Evolutionary conservation across 129 eudicot genomes (phyloP), one percentile per base, ranked within the genome.

Genomic region (Helianthus tuberosus): DNA sequence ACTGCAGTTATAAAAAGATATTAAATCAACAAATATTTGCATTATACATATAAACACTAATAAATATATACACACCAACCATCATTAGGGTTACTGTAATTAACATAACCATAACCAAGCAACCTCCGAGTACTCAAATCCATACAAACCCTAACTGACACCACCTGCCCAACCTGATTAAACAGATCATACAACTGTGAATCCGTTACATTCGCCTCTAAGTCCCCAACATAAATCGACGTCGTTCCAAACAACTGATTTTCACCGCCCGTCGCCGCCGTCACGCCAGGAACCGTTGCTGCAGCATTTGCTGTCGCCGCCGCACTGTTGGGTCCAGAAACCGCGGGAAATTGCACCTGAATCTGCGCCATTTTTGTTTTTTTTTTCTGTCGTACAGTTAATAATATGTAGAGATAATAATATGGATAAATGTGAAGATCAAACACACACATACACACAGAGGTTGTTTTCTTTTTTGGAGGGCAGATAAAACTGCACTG

Each of bases 81-180:
- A 81, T 90, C 96, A 66, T 84, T 83, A 29, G 89, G 86, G 58
- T 78, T 87, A 69, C 86, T 83, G 66, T 77, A 90, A 77, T 90
- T 90, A 65, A 90, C 94, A 16, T 90, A 90, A 38, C 94, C 96
- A 84, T 90, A 90, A 35, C 97, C 97, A 11, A 91, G 91, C 38
- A 88, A 83, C 35, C 93, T 76, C 8, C 94, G 83, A 35, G 91
- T 79, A 72, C 81, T 75, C 53, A 80, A 53, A 77, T 90, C 96
- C 59, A 91, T 79, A 80, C 96, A 91, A 81, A 91, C 89, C 89
- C 97, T 84, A 59, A 91, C 97, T 0, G 94, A 91, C 43, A 90
- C 97, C 38, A 91, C 97, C 85, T 85, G 97, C 0, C 91, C 94
- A 17, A 86, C 88, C 78, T 85, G 89, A 47, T 88, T 87, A 73